Conservation (phyloP, 2,329 filamentous ascomycete genomes). For the Monosporascus sp. region DNA sequence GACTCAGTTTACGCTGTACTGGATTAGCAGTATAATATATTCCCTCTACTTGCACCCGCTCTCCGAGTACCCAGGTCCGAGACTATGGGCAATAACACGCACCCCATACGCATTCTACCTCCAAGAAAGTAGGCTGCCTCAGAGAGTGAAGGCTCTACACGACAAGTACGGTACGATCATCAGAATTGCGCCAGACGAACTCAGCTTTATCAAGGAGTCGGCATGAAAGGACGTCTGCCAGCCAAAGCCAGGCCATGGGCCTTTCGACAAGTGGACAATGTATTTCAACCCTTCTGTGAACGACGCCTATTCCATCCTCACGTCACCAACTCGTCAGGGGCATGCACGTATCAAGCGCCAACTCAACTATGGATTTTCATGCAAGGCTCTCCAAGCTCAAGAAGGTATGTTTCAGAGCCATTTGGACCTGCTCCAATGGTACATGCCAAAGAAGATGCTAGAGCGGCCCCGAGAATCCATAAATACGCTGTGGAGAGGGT, state of each 20-base stretch:
- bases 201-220: neutral
- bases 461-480: neutral
- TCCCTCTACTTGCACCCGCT: too few relatives aligned
- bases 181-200: neutral
- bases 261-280: neutral
- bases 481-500: neutral
- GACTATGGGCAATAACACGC: too few relatives aligned
- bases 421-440: neutral
- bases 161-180: neutral
- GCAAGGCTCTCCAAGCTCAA: neutral
- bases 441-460: neutral
- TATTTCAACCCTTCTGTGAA: neutral
- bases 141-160: neutral
- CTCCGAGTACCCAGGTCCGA: too few relatives aligned
- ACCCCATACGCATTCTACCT: too few relatives aligned
- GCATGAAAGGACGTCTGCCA: neutral
- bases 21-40: too few relatives aligned
- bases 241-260: neutral
- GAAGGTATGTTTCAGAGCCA: neutral
- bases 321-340: neutral
- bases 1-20: too few relatives aligned
- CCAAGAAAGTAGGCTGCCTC: too few relatives aligned
- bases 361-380: neutral
- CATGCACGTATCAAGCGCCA: neutral
- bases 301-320: neutral